Evolutionary conservation across 306 rosid species (phyloP), one percentile per base, ranked within the genome.

Genomic region (Mimosa bimucronata): DNA sequence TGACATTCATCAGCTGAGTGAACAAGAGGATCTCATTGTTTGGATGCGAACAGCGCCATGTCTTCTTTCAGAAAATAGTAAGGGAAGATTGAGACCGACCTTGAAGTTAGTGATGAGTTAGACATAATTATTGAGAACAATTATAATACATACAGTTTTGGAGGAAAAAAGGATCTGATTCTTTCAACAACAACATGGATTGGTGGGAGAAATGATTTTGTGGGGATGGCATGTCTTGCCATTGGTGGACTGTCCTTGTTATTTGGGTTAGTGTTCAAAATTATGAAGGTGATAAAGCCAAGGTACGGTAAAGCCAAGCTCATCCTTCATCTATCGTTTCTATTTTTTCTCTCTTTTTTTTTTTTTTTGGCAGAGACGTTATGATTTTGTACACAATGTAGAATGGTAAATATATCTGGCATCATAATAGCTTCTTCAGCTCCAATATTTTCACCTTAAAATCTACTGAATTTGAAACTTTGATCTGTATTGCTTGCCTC

Each of bases 21-120:
- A 90, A 78, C 98, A 94, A 87, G 94, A 84, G 82, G 97, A 94
- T 87, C 92, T 94, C 28, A 94, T 94, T 7, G 97, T 94, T 76
- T 94, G 98, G 98, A 94, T 94, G 98, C 69, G 97, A 85, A 87
- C 94, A 3, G 94, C 97, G 19, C 94, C 98, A 21, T 29, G 74
- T 93, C 98, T 0, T 83, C 93, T 14, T 94, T 94, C 81, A 86
- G 98, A 85, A 94, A 94, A 82, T 83, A 92, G 0, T 92, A 94
- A 80, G 98, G 98, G 80, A 92, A 79, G 87, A 87, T 92, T 61
- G 97, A 92, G 78, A 48, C 74, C 57, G 92, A 92, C 82, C 93
- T 94, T 62, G 88, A 91, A 76, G 91, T 83, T 7, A 83, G 87
- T 75, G 92, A 88, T 53, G 82, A 52, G 78, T 67, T 92, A 77